Conservation (phyloP, 441 rosid species). For the Gossypium gossypioides region DNA sequence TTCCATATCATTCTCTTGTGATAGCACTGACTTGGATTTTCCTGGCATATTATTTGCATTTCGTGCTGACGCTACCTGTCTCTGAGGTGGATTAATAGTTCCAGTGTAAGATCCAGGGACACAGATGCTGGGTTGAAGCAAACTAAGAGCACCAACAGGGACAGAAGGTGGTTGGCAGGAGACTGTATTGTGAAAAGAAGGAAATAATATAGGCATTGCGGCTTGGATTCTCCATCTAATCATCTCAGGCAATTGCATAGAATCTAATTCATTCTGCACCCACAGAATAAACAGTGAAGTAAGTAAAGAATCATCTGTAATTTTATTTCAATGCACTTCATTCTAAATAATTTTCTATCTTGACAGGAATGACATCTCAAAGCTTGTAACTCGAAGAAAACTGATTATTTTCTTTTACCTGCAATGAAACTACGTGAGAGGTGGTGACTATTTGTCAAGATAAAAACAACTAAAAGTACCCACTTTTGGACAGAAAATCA, state of each 20-base stretch:
- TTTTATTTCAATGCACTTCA: slow-evolving; percentile 2
- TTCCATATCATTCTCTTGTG: slow-evolving; percentile 54
- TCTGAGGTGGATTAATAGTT: slow-evolving; percentile 28
- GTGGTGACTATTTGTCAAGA: background rate
- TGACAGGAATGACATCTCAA: background rate
- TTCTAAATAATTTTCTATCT: background rate
- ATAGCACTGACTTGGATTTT: slow-evolving; percentile 45
- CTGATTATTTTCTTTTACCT: background rate
- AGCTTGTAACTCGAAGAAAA: background rate
- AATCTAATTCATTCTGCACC: slow-evolving; percentile 78
- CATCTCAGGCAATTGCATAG: slow-evolving; percentile 85
- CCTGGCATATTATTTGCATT: slow-evolving; percentile 26
- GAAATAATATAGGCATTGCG: slow-evolving; percentile 72
- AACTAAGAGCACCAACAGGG: slow-evolving; percentile 45
- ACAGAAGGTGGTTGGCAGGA: slow-evolving; percentile 75
- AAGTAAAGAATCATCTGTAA: background rate
- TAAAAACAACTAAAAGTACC: background rate
- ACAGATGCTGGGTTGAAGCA: slow-evolving; percentile 48
- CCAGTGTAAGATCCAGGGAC: slow-evolving; percentile 32
- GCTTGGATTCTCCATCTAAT: slow-evolving; percentile 93
- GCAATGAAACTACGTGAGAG: background rate
- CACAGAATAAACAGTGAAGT: slow-evolving; percentile 1
- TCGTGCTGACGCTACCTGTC: slow-evolving; percentile 35
- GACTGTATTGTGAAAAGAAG: slow-evolving; percentile 46
- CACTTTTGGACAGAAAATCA: background rate